phyloP scores from a whole-genome alignment of 768 basidiomycete genomes.

The Bullera alba region DNA sequence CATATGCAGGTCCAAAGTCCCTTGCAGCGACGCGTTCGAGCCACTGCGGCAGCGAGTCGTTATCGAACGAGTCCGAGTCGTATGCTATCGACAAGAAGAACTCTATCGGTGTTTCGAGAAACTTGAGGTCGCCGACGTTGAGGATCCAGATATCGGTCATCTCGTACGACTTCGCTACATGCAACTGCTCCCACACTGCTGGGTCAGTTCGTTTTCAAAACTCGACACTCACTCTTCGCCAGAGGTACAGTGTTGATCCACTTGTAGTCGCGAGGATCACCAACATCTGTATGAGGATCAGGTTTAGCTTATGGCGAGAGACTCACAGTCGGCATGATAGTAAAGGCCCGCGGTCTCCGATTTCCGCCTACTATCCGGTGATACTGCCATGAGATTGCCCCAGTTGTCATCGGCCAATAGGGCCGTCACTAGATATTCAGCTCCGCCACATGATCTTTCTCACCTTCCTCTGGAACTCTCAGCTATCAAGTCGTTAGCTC shows the following conservation, averaged over 20 bases:
- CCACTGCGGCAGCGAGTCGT: conserved; percentile 54
- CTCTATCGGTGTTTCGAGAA: conserved; percentile 63
- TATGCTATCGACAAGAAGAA: conserved; percentile 62
- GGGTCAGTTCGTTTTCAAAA: neutral
- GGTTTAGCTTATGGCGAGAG: conserved; percentile 3
- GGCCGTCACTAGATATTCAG: too few relatives aligned
- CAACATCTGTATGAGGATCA: conserved; percentile 57
- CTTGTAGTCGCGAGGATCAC: conserved; percentile 61
- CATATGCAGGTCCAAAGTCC: conserved; percentile 55
- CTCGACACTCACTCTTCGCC: conserved; percentile 17
- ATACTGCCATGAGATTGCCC: conserved; percentile 64
- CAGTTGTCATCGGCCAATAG: conserved; percentile 61
- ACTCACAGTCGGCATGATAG: conserved; percentile 56
- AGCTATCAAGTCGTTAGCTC: too few relatives aligned
- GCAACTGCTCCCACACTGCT: conserved; percentile 63
- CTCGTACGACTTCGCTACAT: conserved; percentile 56
- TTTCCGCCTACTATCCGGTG: conserved; percentile 55
- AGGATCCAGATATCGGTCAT: conserved; percentile 62
- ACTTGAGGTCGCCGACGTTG: conserved; percentile 70
- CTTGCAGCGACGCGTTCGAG: conserved; percentile 56
- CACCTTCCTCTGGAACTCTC: too few relatives aligned
- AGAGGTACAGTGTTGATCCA: conserved; percentile 54
- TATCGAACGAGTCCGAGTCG: conserved; percentile 55
- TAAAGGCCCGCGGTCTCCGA: conserved; percentile 65
- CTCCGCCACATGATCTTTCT: too few relatives aligned